Percentiles rank a stretch among this genome's conserved stretches.
Conservation (phyloP, 495 filamentous ascomycete genomes). For the Annulohypoxylon bovei region DNA sequence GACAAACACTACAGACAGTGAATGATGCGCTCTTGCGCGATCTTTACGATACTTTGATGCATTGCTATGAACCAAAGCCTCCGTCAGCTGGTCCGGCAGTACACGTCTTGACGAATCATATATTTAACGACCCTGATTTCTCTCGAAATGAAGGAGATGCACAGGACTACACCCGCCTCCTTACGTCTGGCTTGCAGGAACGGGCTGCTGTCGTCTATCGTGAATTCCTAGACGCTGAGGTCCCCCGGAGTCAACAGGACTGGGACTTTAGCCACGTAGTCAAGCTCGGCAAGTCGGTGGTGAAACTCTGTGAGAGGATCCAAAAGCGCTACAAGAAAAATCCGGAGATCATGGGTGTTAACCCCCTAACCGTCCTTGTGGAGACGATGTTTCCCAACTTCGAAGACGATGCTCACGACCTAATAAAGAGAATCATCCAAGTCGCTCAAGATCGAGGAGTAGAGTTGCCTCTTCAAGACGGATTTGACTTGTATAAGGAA, state of each 20-base stretch:
- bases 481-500: constrained; percentile 91
- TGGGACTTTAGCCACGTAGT: constrained; percentile 91
- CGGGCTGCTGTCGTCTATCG: constrained; percentile 80
- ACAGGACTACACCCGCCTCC: constrained; percentile 71
- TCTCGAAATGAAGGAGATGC: constrained; percentile 72
- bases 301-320: constrained; percentile 82
- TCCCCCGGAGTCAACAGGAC: constrained; percentile 77
- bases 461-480: constrained; percentile 87
- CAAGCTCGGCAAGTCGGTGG: constrained; percentile 83
- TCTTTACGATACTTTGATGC: constrained; percentile 83
- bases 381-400: constrained; percentile 88
- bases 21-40: constrained; percentile 88
- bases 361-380: constrained; percentile 81
- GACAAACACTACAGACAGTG: constrained; percentile 75
- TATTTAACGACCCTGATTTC: constrained; percentile 81
- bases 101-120: constrained; percentile 83
- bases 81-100: constrained; percentile 81
- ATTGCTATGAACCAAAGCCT: constrained; percentile 88
- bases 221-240: constrained; percentile 72
- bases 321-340: constrained; percentile 91
- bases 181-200: constrained; percentile 75
- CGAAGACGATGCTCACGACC: constrained; percentile 83
- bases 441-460: constrained; percentile 70
- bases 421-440: constrained; percentile 81
- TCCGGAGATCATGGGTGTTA: constrained; percentile 89